These are phyloP conservation scores for Candida sphagnicola DNA, from an alignment of 805 yeast species.

Conservation along the genomic window DNA sequence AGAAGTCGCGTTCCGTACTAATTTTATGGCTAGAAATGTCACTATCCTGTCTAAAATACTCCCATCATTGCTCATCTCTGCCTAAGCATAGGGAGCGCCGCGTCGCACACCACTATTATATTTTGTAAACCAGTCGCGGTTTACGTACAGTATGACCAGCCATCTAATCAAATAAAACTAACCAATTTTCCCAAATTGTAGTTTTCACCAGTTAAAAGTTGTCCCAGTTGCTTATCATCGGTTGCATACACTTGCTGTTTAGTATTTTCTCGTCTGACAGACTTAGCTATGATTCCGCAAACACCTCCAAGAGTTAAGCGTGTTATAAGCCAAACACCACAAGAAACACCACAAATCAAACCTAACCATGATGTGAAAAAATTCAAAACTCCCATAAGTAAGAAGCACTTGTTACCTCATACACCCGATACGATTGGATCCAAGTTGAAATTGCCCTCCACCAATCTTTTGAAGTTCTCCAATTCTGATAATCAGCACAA, in stretches of 20 bases:
- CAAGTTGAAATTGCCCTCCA: not conserved
- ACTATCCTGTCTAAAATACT: too few species aligned
- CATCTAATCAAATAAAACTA: not conserved
- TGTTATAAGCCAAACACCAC: slow-evolving; percentile 1
- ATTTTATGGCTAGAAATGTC: too few species aligned
- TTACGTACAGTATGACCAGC: slow-evolving; percentile 1
- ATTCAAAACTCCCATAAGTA: not conserved
- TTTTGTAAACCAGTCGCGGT: not conserved
- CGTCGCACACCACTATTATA: too few species aligned
- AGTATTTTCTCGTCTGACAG: too few species aligned
- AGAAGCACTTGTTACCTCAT: not conserved
- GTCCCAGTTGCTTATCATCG: not conserved
- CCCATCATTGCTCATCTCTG: too few species aligned
- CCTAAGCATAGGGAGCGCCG: not conserved
- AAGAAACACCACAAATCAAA: slow-evolving; percentile 2
- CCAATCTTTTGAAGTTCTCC: not conserved
- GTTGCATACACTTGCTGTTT: not conserved
- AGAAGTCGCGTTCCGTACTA: too few species aligned
- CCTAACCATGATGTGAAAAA: not conserved
- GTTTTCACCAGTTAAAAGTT: not conserved
- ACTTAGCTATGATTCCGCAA: slow-evolving; percentile 3
- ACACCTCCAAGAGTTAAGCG: slow-evolving; percentile 3
- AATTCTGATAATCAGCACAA: not conserved
- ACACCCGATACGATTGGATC: not conserved
- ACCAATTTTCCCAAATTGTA: not conserved